A percentile compares a stretch with the other conserved stretches of the same genome.
phyloP scores from a whole-genome alignment of 176 grass and related monocot genomes.

The Dendrocalamus sinicus region DNA sequence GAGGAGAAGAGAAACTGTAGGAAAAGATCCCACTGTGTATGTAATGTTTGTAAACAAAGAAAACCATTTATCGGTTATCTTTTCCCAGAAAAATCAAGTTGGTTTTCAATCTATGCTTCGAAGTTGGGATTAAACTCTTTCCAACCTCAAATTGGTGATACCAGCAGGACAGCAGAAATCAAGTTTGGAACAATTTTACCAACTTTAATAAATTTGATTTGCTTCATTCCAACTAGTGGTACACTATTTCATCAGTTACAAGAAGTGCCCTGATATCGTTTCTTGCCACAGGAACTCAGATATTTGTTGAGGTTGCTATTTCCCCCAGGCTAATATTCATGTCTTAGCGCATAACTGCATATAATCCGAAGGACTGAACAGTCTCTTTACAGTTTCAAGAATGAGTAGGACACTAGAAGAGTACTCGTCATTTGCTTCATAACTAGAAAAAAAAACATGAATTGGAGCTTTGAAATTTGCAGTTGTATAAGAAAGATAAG shows the following conservation, averaged over 20 bases:
- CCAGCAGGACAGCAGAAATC: not conserved
- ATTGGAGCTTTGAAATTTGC: not conserved
- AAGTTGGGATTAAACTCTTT: not conserved
- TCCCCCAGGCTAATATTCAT: not conserved
- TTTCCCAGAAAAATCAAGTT: not conserved
- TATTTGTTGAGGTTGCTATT: not conserved
- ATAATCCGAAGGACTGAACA: not conserved
- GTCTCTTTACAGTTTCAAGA: not conserved
- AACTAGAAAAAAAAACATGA: not conserved
- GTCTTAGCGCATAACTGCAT: not conserved
- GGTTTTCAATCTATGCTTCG: not conserved
- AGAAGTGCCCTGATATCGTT: not conserved
- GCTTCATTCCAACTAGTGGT: not conserved
- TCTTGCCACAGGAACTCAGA: not conserved
- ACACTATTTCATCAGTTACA: not conserved
- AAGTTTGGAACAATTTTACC: not conserved
- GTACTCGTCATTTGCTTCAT: not conserved
- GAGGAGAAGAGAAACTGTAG: too few species aligned
- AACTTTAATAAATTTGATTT: not conserved
- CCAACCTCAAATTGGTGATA: not conserved
- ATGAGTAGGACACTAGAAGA: not conserved
- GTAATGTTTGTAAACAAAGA: not conserved
- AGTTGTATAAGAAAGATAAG: not conserved
- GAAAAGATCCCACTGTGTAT: too few species aligned
- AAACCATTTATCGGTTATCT: not conserved